A percentile compares a stretch with the other conserved stretches of the same genome.
Conservation (phyloP, 1,139 yeast species). For the Entelexis sorbosivorans region DNA sequence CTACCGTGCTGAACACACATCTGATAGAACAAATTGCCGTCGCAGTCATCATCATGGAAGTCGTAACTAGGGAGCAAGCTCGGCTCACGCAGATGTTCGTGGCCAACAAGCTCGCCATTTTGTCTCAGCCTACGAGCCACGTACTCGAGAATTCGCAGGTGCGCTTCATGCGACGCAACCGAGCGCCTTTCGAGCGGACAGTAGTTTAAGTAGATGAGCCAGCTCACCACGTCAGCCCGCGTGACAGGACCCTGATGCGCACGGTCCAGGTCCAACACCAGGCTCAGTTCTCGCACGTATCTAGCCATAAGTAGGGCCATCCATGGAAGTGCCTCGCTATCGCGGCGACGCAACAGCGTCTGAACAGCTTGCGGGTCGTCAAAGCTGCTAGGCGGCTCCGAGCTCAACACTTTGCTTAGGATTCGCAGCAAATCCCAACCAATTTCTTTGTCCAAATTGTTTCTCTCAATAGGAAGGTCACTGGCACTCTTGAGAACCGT, state of each 20-base stretch:
- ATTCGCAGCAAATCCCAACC: background rate
- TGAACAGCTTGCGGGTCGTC: background rate
- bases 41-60: conserved; percentile 1
- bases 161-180: background rate
- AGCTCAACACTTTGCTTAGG: background rate
- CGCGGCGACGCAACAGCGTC: background rate
- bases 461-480: background rate
- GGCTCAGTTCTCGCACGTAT: background rate
- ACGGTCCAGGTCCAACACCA: background rate
- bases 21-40: conserved; percentile 14
- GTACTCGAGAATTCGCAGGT: background rate
- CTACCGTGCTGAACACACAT: conserved; percentile 12
- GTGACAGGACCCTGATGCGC: background rate
- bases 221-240: background rate
- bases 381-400: background rate
- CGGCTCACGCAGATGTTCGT: background rate
- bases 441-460: background rate
- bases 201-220: conserved; percentile 1
- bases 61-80: background rate
- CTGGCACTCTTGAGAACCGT: background rate
- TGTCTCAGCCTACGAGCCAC: conserved; percentile 1
- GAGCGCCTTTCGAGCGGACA: background rate
- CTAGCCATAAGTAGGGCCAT: background rate
- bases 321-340: background rate
- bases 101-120: background rate